Evolutionary conservation across 2,329 filamentous ascomycete genomes (phyloP).

Genomic region (Venturia nashicola): DNA sequence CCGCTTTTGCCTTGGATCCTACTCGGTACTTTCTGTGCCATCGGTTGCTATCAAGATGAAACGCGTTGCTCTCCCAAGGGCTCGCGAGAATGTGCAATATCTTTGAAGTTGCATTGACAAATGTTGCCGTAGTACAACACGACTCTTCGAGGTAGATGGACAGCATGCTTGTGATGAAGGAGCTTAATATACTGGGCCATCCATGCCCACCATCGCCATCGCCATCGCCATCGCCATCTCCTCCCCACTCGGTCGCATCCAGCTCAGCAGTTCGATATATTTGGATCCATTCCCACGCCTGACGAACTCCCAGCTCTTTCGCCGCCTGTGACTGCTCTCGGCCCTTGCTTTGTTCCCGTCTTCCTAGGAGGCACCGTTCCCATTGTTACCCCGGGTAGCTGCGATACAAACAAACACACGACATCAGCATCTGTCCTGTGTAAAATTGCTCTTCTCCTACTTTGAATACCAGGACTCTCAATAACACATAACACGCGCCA

Average conservation of each 20-base stretch:
- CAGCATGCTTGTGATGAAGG: background rate
- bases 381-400: background rate
- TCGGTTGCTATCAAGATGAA: background rate
- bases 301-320: background rate
- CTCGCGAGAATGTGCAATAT: slow-evolving; percentile 4
- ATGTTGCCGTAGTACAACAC: background rate
- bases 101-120: slow-evolving; percentile 4
- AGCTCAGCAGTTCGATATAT: background rate
- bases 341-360: background rate
- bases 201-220: background rate
- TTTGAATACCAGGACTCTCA: background rate
- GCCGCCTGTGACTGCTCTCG: background rate
- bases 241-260: background rate
- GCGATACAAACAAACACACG: background rate
- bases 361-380: background rate
- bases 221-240: background rate
- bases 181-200: background rate
- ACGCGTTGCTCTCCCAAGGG: background rate
- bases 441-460: background rate
- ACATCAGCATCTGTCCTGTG: background rate
- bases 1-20: background rate
- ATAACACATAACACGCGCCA: background rate
- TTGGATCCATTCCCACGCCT: background rate
- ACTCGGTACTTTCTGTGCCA: background rate
- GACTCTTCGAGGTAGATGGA: background rate